These are phyloP conservation scores for Leishmania tarentolae DNA, from an alignment of 208 protist species.

Conservation along the genomic window DNA sequence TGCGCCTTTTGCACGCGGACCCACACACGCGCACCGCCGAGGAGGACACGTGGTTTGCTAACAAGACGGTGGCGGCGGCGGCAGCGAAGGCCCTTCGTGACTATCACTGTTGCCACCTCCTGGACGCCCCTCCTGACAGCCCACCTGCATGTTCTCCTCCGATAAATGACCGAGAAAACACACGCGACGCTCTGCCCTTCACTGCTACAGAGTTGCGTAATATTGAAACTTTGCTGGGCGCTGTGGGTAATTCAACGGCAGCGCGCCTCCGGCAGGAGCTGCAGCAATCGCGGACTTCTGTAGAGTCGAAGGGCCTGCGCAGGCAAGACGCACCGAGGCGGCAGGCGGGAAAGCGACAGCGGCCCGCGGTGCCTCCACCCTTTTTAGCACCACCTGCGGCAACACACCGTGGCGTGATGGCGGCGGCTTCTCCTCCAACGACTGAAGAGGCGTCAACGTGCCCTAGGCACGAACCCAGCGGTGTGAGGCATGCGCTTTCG, in stretches of 20 bases:
- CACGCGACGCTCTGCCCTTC: conserved; percentile 16
- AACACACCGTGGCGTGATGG: background rate
- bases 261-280: conserved; percentile 36
- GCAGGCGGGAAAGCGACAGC: conserved; percentile 30
- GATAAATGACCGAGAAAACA: background rate
- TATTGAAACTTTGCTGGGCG: conserved; percentile 53
- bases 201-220: conserved; percentile 52
- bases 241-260: conserved; percentile 42
- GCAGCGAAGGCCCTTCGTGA: conserved; percentile 33
- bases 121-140: background rate
- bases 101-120: background rate
- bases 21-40: conserved; percentile 29
- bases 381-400: background rate
- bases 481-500: background rate
- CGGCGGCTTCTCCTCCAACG: background rate
- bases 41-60: conserved; percentile 49
- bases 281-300: conserved; percentile 27
- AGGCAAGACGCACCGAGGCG: conserved; percentile 19
- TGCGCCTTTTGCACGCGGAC: conserved; percentile 48
- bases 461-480: background rate
- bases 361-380: background rate
- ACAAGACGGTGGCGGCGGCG: conserved; percentile 22
- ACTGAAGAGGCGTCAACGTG: background rate
- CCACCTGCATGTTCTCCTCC: background rate
- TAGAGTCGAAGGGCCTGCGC: conserved; percentile 20